Conservation (phyloP, 1,139 yeast species). For the Taphrina wiesneri region DNA sequence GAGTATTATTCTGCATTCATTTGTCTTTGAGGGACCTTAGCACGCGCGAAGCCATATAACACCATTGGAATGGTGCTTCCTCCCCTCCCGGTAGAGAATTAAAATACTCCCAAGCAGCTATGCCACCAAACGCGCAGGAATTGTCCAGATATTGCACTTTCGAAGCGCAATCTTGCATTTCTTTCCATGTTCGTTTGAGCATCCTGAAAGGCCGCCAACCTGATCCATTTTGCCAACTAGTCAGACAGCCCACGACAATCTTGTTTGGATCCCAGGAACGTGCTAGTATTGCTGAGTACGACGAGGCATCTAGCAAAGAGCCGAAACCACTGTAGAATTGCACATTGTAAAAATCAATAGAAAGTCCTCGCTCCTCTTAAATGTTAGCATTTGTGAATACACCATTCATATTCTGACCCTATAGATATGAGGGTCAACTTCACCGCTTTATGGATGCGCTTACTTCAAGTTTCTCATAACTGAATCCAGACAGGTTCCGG, state of each 20-base stretch:
- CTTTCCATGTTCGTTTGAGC: neutral
- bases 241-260: constrained; percentile 20
- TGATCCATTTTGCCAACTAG: constrained; percentile 10
- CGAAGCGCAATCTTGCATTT: neutral
- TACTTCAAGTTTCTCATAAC: constrained; percentile 4
- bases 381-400: too few relatives aligned
- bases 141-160: neutral
- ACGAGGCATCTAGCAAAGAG: neutral
- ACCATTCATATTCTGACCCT: too few relatives aligned
- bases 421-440: too few relatives aligned
- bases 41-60: constrained; percentile 1
- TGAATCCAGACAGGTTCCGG: constrained; percentile 23
- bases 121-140: neutral
- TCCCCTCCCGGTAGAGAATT: constrained; percentile 8
- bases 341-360: constrained; percentile 21
- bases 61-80: constrained; percentile 21
- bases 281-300: constrained; percentile 6
- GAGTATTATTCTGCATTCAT: too few relatives aligned
- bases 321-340: constrained; percentile 22
- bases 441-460: too few relatives aligned
- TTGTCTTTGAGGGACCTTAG: neutral
- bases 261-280: constrained; percentile 4
- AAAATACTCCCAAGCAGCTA: constrained; percentile 31
- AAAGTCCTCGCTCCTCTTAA: neutral
- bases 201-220: constrained; percentile 21